Base-by-base conservation (phyloP, 768 basidiomycete genomes). In the Podaxis carcinomalis region DNA sequence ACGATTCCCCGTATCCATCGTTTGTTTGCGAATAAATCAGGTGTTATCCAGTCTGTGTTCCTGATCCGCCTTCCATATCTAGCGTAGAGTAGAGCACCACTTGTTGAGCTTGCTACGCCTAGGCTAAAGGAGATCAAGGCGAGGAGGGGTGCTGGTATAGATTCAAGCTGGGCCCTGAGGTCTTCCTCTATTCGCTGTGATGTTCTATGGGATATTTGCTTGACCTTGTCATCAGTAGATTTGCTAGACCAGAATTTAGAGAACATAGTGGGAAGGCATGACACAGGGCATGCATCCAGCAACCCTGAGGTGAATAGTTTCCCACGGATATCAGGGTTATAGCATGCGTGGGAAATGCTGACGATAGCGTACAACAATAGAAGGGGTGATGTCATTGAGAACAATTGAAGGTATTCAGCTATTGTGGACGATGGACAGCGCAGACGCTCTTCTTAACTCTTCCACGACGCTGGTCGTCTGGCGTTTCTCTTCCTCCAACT, bases 1-100 rank as follows among this genome's bases (percentile, higher is more conserved):
- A 95, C 94, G 4, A 85, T 74, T 2, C 95, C 95, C 62, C 83
- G 87, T 37, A 96, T 74, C 87, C 89, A 90, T 32, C 84, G 78
- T 53, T 78, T 81, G 62, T 79, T 77, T 27, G 73, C 71, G 47
- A 94, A 72, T 44, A 85, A 71, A 54, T 82, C 75, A 0, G 88
- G 86, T 0, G 88, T 88, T 36, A 95, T 75, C 80, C 86, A 91
- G 19, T 89, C 87, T 28, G 80, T 79, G 62, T 82, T 90, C 39
- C 70, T 74, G 35, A 93, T 80, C 14, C 94, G 77, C 54, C 77
- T 78, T 36, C 83, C 81, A 69, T 79, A 85, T 23, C 86, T 78
- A 23, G 67, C 66, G 68, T 84, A 84, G 0, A 81, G 56, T n/a
- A 74, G 36, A 6, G 72, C 62, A 23, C 72, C 67, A 3, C 70